Evolutionary conservation across 2,329 filamentous ascomycete species (phyloP).

Genomic region (Phialemoniopsis sp.): DNA sequence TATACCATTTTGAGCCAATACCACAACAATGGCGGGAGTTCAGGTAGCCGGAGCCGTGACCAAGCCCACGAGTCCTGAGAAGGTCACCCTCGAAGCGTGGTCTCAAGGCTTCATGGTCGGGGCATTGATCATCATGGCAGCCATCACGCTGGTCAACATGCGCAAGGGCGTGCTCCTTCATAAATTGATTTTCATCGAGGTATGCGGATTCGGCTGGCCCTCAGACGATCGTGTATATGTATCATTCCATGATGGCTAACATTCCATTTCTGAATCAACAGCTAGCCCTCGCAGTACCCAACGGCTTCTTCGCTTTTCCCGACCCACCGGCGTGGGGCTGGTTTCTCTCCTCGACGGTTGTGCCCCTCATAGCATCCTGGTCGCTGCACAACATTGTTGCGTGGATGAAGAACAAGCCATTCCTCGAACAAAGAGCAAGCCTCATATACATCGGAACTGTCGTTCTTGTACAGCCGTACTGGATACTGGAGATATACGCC

Average conservation of each 20-base stretch:
- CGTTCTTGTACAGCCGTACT: constrained; percentile 56
- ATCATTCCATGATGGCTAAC: too few species aligned
- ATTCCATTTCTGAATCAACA: background rate
- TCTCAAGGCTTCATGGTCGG: constrained; percentile 44
- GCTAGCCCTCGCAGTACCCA: constrained; percentile 39
- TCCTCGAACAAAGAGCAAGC: constrained; percentile 45
- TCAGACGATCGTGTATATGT: too few species aligned
- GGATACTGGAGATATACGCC: constrained; percentile 61
- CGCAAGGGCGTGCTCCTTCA: constrained; percentile 38
- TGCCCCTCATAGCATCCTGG: constrained; percentile 60
- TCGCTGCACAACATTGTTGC: constrained; percentile 62
- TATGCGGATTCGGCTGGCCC: constrained; percentile 18
- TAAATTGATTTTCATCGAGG: constrained; percentile 45
- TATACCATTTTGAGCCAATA: too few species aligned
- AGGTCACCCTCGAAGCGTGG: constrained; percentile 34
- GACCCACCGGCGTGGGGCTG: constrained; percentile 49
- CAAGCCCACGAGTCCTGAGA: constrained; percentile 9
- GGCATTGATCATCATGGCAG: constrained; percentile 40
- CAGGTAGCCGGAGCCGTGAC: too few species aligned
- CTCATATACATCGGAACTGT: constrained; percentile 55
- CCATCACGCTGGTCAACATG: constrained; percentile 46
- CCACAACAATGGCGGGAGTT: too few species aligned
- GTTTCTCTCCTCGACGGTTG: constrained; percentile 58
- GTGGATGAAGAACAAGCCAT: constrained; percentile 64
- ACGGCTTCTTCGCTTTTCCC: constrained; percentile 57